Base-by-base conservation (phyloP, 2,329 filamentous ascomycete genomes). In the Penicillium concentricum region DNA sequence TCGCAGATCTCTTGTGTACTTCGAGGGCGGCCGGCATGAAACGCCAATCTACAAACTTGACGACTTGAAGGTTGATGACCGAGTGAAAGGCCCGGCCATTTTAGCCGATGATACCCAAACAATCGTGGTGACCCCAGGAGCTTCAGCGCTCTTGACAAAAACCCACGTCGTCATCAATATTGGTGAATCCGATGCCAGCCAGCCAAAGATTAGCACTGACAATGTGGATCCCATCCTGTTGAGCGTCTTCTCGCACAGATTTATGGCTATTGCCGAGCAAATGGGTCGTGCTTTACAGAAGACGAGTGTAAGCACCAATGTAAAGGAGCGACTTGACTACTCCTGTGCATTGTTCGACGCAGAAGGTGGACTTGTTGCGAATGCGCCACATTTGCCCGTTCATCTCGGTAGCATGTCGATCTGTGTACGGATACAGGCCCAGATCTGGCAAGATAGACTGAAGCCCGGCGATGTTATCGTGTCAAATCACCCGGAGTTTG, bases 181-280 rank as follows among this genome's bases (percentile, higher is more conserved):
- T 20, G 61, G 62, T 67, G 57, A 62, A 44, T 49, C 59, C 3
- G 72, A 79, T 22, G 57, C 73, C 28, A 57, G 43, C 20, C 51
- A 42, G 9, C 53, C 55, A 12, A 51, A 59, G 16, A 57, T 81
- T 38, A 76, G 75, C 47, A 74, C 63, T 15, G 80, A 79, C 42
- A 82, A 86, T 55, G 85, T 90, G 0, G 88, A 92, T 69, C 89
- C 89, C 0, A 89, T 92, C 62, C 82, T 90, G 76, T 81, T 93
- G 2, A 88, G 85, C 67, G 89, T 93, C 56, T 92, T 93, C 63
- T 88, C 87, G 0, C 89, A 92, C 69, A 82, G 90, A 8, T 93
- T 93, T 74, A 93, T 92, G 89, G 87, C 87, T 7, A 91, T 92
- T 64, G 90, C 90, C 1, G 90, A 93, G 73, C 89, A 92, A 68